Evolutionary conservation across 208 protist genomes (phyloP).

Genomic region (Leishmania major): DNA sequence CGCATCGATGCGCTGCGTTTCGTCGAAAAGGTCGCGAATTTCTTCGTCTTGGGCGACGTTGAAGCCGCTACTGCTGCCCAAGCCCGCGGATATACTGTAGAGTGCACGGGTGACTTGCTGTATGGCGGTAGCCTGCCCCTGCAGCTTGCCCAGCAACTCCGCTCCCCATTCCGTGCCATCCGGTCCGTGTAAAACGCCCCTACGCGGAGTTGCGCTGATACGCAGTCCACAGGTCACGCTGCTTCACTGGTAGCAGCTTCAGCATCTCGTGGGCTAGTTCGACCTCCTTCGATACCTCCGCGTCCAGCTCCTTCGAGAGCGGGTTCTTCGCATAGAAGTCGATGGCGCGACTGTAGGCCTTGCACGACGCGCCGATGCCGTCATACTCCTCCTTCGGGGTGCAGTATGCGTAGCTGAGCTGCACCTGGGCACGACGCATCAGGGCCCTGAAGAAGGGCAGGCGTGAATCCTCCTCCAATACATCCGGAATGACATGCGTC

Average conservation of each 20-base stretch:
- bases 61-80: conserved; percentile 19
- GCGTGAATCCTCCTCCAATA: conserved; percentile 71
- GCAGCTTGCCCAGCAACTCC: conserved; percentile 41
- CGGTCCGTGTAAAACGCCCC: background rate
- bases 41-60: conserved; percentile 52
- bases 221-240: conserved; percentile 60
- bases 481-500: conserved; percentile 48
- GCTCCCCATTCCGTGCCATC: background rate
- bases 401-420: conserved; percentile 44
- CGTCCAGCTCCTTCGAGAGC: conserved; percentile 18
- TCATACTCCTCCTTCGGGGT: conserved; percentile 84
- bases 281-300: conserved; percentile 44
- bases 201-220: conserved; percentile 40
- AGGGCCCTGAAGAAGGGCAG: conserved; percentile 79
- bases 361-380: conserved; percentile 46
- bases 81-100: conserved; percentile 17
- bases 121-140: conserved; percentile 36
- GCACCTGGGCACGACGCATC: conserved; percentile 75
- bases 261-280: conserved; percentile 41
- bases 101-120: conserved; percentile 43
- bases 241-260: conserved; percentile 72
- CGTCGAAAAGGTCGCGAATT: conserved; percentile 53
- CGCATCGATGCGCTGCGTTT: conserved; percentile 50
- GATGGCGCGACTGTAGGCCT: conserved; percentile 59
- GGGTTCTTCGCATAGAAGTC: conserved; percentile 67